Evolutionary conservation across 257 asterid genomes (phyloP).

Genomic region (Solanum rostratum): DNA sequence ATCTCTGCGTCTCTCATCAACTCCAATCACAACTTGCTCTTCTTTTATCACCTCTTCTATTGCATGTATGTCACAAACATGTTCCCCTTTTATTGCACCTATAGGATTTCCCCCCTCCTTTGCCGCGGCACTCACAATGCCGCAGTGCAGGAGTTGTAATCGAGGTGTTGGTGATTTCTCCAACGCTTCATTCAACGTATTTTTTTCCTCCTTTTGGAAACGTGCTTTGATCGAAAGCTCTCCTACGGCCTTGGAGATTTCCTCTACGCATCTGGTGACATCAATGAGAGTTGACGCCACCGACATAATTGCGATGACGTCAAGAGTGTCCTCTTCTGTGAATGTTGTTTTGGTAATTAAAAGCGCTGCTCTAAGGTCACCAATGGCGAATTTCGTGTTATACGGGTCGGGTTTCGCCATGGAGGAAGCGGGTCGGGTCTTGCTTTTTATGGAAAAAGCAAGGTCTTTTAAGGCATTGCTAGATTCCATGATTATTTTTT

Average conservation of each 20-base stretch:
- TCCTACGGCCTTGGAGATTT: slow-evolving; percentile 10
- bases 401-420: slow-evolving; percentile 3
- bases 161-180: background rate
- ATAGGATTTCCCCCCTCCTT: background rate
- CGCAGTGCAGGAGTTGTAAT: background rate
- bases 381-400: slow-evolving; percentile 23
- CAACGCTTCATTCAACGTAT: no score
- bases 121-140: background rate
- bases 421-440: slow-evolving; percentile 15
- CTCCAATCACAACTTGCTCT: background rate
- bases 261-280: background rate
- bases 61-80: background rate
- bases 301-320: background rate
- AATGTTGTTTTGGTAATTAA: background rate
- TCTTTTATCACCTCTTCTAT: background rate
- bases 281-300: slow-evolving; percentile 21
- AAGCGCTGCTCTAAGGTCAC: slow-evolving; percentile 10
- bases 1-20: background rate
- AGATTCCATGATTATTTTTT: slow-evolving; percentile 33
- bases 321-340: slow-evolving; percentile 1
- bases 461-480: slow-evolving; percentile 30
- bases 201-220: background rate
- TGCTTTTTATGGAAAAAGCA: slow-evolving; percentile 25
- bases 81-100: background rate
- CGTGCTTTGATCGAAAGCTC: slow-evolving; percentile 15